A percentile compares a stretch with the other conserved stretches of the same genome.
Conservation (phyloP, 106 monocot genomes). For the Acorus calamus region DNA sequence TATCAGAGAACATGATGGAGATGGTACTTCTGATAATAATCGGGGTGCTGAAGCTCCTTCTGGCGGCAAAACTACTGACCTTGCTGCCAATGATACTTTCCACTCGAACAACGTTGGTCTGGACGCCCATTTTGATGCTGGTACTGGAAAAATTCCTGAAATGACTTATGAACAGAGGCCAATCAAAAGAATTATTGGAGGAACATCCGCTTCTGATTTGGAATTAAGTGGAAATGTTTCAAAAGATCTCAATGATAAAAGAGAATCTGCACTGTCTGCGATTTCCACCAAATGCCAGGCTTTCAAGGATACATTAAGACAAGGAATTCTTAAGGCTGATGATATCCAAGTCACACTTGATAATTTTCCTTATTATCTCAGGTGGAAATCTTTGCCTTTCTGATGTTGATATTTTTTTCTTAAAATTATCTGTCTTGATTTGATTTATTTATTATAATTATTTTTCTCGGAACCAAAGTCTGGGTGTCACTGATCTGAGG, state of each 20-base stretch:
- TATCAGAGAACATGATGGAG: conserved; percentile 14
- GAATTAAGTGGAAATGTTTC: conserved; percentile 38
- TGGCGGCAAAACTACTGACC: conserved; percentile 21
- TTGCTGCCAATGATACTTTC: conserved; percentile 23
- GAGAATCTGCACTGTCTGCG: conserved; percentile 18
- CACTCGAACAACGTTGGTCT: conserved; percentile 12
- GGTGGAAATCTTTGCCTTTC: conserved; percentile 26
- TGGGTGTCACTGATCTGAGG: too few relatives aligned
- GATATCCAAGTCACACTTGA: conserved; percentile 69
- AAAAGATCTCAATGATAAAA: conserved; percentile 45
- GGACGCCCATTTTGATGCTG: conserved; percentile 27
- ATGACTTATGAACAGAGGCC: conserved; percentile 31
- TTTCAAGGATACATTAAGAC: conserved; percentile 58
- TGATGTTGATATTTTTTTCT: neutral
- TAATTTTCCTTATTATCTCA: conserved; percentile 85
- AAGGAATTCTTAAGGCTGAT: conserved; percentile 53
- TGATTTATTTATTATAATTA: too few relatives aligned
- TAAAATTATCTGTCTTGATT: neutral
- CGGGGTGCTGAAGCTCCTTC: conserved; percentile 18
- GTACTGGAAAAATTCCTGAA: conserved; percentile 25
- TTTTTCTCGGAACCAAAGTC: too few relatives aligned
- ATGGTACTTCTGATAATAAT: conserved; percentile 22
- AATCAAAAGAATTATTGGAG: conserved; percentile 37
- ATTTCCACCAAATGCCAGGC: conserved; percentile 47
- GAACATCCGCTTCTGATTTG: conserved; percentile 36